These are phyloP conservation scores for Haplographium delicatum DNA, from an alignment of 495 filamentous ascomycete species.

Conservation along the genomic window DNA sequence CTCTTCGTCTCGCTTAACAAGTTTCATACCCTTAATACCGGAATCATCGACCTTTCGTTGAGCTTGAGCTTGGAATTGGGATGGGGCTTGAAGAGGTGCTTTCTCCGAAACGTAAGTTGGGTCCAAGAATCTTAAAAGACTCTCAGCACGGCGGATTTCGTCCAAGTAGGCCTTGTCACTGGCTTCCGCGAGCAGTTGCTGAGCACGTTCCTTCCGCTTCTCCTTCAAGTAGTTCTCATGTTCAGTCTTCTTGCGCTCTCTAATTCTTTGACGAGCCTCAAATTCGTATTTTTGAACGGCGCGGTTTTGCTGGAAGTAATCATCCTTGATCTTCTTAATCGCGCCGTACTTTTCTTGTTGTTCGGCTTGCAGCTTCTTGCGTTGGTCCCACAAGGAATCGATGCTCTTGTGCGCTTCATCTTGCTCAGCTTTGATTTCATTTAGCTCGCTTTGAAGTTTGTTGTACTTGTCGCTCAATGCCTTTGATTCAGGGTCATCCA, in stretches of 20 bases:
- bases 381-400: conserved; percentile 81
- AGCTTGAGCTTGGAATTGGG: conserved; percentile 69
- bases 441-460: conserved; percentile 76
- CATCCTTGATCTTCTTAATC: conserved; percentile 80
- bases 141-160: conserved; percentile 82
- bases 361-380: conserved; percentile 70
- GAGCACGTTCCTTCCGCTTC: conserved; percentile 76
- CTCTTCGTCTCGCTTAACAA: conserved; percentile 80
- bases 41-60: conserved; percentile 76
- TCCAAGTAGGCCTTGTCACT: conserved; percentile 82
- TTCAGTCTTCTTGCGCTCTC: conserved; percentile 73
- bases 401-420: conserved; percentile 82
- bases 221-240: conserved; percentile 67
- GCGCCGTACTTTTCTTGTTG: conserved; percentile 78
- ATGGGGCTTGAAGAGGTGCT: conserved; percentile 51
- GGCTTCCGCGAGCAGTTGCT: conserved; percentile 84
- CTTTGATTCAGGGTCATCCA: conserved; percentile 91
- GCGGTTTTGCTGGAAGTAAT: conserved; percentile 69
- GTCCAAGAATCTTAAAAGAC: conserved; percentile 85
- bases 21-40: conserved; percentile 67
- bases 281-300: conserved; percentile 77
- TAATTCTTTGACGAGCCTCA: conserved; percentile 53
- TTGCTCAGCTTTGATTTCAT: conserved; percentile 83
- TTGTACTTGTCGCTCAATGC: conserved; percentile 79
- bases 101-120: conserved; percentile 65